phyloP scores from a whole-genome alignment of 306 rosid genomes.

The Mimosa bimucronata region DNA sequence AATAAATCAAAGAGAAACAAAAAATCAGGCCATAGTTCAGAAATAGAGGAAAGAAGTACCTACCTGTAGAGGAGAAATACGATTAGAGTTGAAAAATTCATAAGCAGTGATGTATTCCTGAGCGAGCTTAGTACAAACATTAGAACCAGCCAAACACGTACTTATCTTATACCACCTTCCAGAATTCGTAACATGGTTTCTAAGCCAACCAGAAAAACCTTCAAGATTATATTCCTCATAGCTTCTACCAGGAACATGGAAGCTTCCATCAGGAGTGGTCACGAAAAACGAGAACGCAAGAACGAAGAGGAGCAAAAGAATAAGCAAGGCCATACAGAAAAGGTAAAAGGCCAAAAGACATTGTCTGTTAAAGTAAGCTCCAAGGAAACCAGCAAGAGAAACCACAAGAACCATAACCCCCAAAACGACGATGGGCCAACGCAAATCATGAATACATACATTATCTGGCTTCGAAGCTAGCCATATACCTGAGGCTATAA shows the following conservation, averaged over 20 bases:
- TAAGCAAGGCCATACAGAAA: conserved; percentile 78
- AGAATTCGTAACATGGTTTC: conserved; percentile 56
- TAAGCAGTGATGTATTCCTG: conserved; percentile 58
- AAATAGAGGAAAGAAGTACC: not conserved
- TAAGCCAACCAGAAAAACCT: conserved; percentile 70
- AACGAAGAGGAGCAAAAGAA: conserved; percentile 58
- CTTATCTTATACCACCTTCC: conserved; percentile 65
- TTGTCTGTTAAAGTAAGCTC: conserved; percentile 79
- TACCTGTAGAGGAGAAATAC: conserved; percentile 83
- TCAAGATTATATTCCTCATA: conserved; percentile 65
- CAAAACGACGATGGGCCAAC: conserved; percentile 75
- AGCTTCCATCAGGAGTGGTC: conserved; percentile 64
- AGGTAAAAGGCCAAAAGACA: conserved; percentile 83
- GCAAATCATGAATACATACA: conserved; percentile 71
- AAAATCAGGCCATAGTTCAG: not conserved
- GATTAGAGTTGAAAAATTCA: conserved; percentile 64
- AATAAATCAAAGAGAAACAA: not conserved
- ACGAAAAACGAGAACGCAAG: conserved; percentile 80
- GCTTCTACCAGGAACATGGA: conserved; percentile 56
- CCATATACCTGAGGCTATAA: conserved; percentile 89
- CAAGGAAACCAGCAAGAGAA: conserved; percentile 78
- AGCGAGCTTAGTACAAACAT: conserved; percentile 56
- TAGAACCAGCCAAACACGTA: conserved; percentile 76
- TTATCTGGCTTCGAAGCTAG: conserved; percentile 84
- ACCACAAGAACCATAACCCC: conserved; percentile 77